These are phyloP conservation scores for Lipomyces starkeyi DNA, from an alignment of 805 yeast species.

Conservation along the genomic window DNA sequence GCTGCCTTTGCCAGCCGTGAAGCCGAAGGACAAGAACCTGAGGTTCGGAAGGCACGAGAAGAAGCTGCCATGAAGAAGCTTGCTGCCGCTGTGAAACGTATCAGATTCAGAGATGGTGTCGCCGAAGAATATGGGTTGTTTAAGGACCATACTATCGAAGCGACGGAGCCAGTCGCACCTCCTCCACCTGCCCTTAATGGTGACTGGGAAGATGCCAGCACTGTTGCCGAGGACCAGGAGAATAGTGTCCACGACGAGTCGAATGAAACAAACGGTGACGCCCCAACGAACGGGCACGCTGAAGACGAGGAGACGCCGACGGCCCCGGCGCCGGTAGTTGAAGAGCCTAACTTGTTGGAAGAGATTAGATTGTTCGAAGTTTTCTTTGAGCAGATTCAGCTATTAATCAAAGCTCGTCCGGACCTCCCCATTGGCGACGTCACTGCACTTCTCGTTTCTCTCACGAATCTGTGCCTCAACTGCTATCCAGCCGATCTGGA, in stretches of 20 bases:
- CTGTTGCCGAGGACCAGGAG: constrained; percentile 22
- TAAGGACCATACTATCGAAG: constrained; percentile 34
- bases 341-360: constrained; percentile 34
- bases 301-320: constrained; percentile 33
- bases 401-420: constrained; percentile 62
- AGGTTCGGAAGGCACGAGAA: constrained; percentile 31
- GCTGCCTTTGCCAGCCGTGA: constrained; percentile 58
- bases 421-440: constrained; percentile 72
- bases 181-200: constrained; percentile 36
- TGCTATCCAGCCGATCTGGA: constrained; percentile 68
- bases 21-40: constrained; percentile 42
- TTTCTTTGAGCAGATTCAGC: constrained; percentile 69
- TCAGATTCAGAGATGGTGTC: constrained; percentile 33
- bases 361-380: constrained; percentile 58
- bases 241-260: constrained; percentile 10
- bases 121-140: constrained; percentile 37
- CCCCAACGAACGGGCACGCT: constrained; percentile 26
- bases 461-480: constrained; percentile 65
- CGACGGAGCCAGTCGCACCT: constrained; percentile 29
- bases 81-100: constrained; percentile 37
- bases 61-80: constrained; percentile 33
- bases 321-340: constrained; percentile 20
- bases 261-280: constrained; percentile 15
- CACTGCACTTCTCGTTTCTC: constrained; percentile 66
- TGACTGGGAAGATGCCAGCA: constrained; percentile 34